Percentiles rank a stretch among this genome's conserved stretches.
Evolutionary conservation across 2,329 filamentous ascomycete genomes (phyloP).

Genomic region (Blastomyces emzantsi): DNA sequence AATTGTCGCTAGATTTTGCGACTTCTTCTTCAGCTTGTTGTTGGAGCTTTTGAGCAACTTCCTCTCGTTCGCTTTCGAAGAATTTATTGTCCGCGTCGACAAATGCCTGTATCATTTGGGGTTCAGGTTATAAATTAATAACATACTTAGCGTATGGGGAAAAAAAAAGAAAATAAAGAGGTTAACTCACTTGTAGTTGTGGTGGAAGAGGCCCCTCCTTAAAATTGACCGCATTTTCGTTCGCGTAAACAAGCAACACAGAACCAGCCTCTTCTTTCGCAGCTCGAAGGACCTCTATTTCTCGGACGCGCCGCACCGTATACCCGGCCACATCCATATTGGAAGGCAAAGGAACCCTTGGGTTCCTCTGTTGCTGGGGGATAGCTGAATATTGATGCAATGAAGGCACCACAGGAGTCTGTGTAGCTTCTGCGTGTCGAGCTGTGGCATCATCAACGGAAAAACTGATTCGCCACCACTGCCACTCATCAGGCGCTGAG

Average conservation of each 20-base stretch:
- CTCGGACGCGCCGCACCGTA: constrained; percentile 36
- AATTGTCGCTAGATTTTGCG: neutral
- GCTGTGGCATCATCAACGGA: constrained; percentile 36
- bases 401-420: constrained; percentile 10
- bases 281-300: constrained; percentile 47
- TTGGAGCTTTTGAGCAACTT: constrained; percentile 17
- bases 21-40: constrained; percentile 5
- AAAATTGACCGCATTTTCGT: constrained; percentile 37
- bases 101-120: constrained; percentile 31
- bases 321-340: constrained; percentile 33
- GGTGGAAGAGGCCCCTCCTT: constrained; percentile 25
- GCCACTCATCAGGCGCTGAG: constrained; percentile 27
- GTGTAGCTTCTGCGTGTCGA: constrained; percentile 23
- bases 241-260: constrained; percentile 53
- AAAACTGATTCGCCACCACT: constrained; percentile 51
- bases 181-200: constrained; percentile 30
- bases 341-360: constrained; percentile 16
- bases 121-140: neutral
- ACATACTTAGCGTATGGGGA: neutral
- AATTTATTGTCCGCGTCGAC: constrained; percentile 42
- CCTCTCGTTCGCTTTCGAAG: constrained; percentile 31
- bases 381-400: constrained; percentile 3
- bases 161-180: neutral
- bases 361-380: constrained; percentile 11
- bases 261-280: constrained; percentile 44